Percentiles rank a stretch among this genome's conserved stretches.
Evolutionary conservation across 345 rosid species (phyloP).

Genomic region (Stellera chamaejasme): DNA sequence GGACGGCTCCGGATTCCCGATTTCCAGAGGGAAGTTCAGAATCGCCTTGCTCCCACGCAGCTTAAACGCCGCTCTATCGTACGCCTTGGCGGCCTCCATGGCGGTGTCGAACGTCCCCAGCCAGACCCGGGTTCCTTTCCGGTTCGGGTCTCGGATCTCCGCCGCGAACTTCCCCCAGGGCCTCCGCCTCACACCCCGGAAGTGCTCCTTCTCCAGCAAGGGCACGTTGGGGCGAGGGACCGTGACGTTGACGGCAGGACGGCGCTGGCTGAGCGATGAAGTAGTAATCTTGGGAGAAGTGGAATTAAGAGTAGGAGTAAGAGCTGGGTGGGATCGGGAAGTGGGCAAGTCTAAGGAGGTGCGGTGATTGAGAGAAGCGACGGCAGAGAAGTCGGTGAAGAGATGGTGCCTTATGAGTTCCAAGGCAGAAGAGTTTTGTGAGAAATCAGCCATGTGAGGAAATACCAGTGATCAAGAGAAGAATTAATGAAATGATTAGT

Average conservation of each 20-base stretch:
- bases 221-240: constrained; percentile 26
- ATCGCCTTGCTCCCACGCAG: constrained; percentile 88
- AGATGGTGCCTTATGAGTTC: constrained; percentile 63
- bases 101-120: constrained; percentile 86
- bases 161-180: constrained; percentile 95
- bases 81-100: constrained; percentile 82
- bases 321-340: too few relatives aligned
- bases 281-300: constrained; percentile 1
- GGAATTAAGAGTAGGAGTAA: too few relatives aligned
- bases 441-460: constrained; percentile 14
- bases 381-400: constrained; percentile 38
- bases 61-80: constrained; percentile 75
- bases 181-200: constrained; percentile 77
- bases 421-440: constrained; percentile 34
- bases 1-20: constrained; percentile 19
- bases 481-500: neutral
- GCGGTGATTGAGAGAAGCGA: constrained; percentile 18
- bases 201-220: constrained; percentile 38
- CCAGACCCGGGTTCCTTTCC: constrained; percentile 82
- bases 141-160: constrained; percentile 86
- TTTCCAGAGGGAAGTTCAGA: constrained; percentile 82
- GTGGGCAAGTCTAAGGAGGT: neutral
- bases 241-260: constrained; percentile 43
- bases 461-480: neutral
- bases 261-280: constrained; percentile 50